Percentiles rank a stretch among this genome's conserved stretches.
Conservation (phyloP, 208 protist genomes). For the Leishmania amazonensis region DNA sequence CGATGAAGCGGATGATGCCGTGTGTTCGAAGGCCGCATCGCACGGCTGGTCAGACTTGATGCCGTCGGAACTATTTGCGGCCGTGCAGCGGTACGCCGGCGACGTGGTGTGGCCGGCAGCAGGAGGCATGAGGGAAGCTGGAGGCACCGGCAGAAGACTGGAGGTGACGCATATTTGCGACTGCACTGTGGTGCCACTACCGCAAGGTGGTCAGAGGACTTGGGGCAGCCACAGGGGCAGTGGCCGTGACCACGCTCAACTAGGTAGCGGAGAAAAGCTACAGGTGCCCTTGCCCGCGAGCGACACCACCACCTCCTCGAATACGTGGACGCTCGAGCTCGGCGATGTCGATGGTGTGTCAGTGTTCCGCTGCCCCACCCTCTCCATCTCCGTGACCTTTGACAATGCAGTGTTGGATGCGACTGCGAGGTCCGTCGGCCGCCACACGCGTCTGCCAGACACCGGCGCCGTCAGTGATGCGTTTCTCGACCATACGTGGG, state of each 20-base stretch:
- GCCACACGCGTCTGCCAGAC: neutral
- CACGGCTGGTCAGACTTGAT: slow-evolving; percentile 14
- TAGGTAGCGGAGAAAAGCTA: neutral
- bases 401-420: neutral
- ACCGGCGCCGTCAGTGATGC: neutral
- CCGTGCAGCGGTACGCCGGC: slow-evolving; percentile 14
- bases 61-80: slow-evolving; percentile 11
- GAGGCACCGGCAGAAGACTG: neutral
- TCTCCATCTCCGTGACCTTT: slow-evolving; percentile 8
- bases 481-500: slow-evolving; percentile 36
- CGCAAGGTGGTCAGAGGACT: neutral
- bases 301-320: neutral
- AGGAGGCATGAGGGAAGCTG: neutral
- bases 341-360: neutral
- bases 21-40: slow-evolving; percentile 18
- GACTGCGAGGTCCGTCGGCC: neutral
- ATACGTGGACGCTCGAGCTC: slow-evolving; percentile 13
- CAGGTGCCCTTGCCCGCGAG: too few relatives aligned
- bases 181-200: neutral
- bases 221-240: neutral
- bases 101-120: slow-evolving; percentile 19
- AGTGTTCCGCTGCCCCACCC: slow-evolving; percentile 9
- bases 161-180: neutral
- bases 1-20: slow-evolving; percentile 12
- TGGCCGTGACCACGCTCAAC: neutral